phyloP scores from a whole-genome alignment of 202 grass and related monocot genomes.

The Zizania palustris region DNA sequence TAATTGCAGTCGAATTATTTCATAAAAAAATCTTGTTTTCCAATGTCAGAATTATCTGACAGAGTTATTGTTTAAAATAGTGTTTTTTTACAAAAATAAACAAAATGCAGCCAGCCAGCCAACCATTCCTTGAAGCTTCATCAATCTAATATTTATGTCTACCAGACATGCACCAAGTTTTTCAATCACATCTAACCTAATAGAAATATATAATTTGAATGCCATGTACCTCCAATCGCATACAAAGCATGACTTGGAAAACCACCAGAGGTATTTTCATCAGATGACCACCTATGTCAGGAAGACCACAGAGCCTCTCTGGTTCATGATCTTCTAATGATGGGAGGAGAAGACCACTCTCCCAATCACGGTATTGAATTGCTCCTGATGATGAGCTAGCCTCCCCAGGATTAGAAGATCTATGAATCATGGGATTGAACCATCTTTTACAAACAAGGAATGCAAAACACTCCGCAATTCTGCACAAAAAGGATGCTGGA shows the following conservation, averaged over 20 bases:
- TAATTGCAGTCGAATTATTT: too few relatives aligned
- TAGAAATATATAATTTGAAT: conserved; percentile 23
- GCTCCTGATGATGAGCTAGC: conserved; percentile 72
- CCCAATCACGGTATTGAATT: conserved; percentile 85
- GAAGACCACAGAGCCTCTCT: conserved; percentile 74
- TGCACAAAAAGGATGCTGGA: conserved; percentile 45
- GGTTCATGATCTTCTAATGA: conserved; percentile 77
- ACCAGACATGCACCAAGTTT: conserved; percentile 19
- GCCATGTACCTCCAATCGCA: conserved; percentile 77
- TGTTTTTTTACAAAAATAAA: not conserved
- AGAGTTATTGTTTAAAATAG: conserved; percentile 19
- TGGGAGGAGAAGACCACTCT: conserved; percentile 76
- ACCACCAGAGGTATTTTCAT: conserved; percentile 91
- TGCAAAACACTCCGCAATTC: conserved; percentile 94
- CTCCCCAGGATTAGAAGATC: conserved; percentile 63
- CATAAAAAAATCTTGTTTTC: not conserved
- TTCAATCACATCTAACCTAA: not conserved
- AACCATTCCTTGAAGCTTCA: not conserved
- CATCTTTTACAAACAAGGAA: conserved; percentile 95
- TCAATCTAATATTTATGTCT: too few relatives aligned
- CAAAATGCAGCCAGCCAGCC: not conserved
- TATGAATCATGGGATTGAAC: conserved; percentile 98
- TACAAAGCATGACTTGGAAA: conserved; percentile 95
- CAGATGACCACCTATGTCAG: conserved; percentile 85
- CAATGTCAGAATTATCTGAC: too few relatives aligned